These are phyloP conservation scores for Chlamydomonas sp. DNA, from an alignment of 139 green algal genomes.

Conservation along the genomic window DNA sequence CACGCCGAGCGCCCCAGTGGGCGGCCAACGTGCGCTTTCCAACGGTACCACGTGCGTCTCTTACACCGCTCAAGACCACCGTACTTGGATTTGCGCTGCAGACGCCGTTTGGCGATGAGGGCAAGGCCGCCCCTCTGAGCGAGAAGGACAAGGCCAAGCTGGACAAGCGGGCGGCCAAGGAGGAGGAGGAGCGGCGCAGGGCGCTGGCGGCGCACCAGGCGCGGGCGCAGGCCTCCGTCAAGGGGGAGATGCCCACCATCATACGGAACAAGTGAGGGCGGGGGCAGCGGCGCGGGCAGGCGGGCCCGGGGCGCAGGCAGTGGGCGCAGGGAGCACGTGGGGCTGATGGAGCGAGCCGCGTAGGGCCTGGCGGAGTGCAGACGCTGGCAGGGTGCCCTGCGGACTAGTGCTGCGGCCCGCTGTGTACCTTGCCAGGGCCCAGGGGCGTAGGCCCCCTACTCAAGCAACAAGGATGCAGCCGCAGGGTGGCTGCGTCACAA, in stretches of 20 bases:
- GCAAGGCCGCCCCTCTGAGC: constrained; percentile 35
- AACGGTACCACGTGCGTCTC: not conserved
- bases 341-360: too few relatives aligned
- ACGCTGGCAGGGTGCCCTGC: too few relatives aligned
- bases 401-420: too few relatives aligned
- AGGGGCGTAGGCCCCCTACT: too few relatives aligned
- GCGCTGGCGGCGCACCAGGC: constrained; percentile 40
- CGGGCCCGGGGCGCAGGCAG: too few relatives aligned
- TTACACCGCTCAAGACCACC: not conserved
- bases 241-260: constrained; percentile 53
- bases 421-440: too few relatives aligned
- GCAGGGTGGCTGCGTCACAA: too few relatives aligned
- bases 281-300: too few relatives aligned
- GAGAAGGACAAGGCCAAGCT: constrained; percentile 78
- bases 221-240: constrained; percentile 1
- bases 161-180: constrained; percentile 63
- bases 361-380: too few relatives aligned
- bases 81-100: not conserved
- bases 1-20: not conserved
- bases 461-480: too few relatives aligned
- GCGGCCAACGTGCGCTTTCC: not conserved
- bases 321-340: too few relatives aligned
- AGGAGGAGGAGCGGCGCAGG: constrained; percentile 32
- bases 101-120: constrained; percentile 56
- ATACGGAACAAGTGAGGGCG: constrained; percentile 51